A percentile compares a stretch with the other conserved stretches of the same genome.
Conservation (phyloP, 768 basidiomycete species). For the Infundibulicybe gibba region DNA sequence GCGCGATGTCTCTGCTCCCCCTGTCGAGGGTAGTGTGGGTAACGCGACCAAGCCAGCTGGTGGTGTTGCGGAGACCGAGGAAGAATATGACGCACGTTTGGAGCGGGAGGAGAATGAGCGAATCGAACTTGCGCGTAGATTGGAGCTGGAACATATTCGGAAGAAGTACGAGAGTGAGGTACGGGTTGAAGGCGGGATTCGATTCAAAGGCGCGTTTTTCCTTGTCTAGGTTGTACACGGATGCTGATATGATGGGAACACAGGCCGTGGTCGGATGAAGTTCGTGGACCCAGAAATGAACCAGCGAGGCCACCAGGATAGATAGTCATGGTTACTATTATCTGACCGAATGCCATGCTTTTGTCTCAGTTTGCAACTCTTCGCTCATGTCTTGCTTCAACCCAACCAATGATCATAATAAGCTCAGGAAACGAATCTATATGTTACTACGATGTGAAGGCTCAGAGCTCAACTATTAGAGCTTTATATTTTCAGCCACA, state of each 20-base stretch:
- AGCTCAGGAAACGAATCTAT: neutral
- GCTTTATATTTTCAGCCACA: too few relatives aligned
- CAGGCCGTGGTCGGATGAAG: conserved; percentile 67
- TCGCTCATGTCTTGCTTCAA: too few relatives aligned
- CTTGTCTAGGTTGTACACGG: neutral
- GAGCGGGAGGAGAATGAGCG: conserved; percentile 67
- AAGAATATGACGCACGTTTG: conserved; percentile 67
- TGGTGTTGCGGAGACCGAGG: conserved; percentile 50
- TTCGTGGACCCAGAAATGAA: conserved; percentile 51
- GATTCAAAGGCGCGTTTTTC: conserved; percentile 56
- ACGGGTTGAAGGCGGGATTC: conserved; percentile 41
- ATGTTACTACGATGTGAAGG: neutral
- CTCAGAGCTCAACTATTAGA: too few relatives aligned
- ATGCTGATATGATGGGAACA: neutral
- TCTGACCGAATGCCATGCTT: conserved; percentile 4
- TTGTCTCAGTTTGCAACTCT: too few relatives aligned
- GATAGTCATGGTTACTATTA: neutral
- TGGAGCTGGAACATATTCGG: conserved; percentile 47
- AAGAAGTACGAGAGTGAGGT: conserved; percentile 28
- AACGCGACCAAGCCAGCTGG: too few relatives aligned
- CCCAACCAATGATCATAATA: neutral
- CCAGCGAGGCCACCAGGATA: conserved; percentile 3
- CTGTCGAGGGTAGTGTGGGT: neutral
- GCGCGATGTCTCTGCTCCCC: neutral
- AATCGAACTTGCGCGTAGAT: conserved; percentile 39